Evolutionary conservation across 2,329 filamentous ascomycete species (phyloP), one percentile per base, ranked within the genome.

Genomic region (Sarocladium strictum): DNA sequence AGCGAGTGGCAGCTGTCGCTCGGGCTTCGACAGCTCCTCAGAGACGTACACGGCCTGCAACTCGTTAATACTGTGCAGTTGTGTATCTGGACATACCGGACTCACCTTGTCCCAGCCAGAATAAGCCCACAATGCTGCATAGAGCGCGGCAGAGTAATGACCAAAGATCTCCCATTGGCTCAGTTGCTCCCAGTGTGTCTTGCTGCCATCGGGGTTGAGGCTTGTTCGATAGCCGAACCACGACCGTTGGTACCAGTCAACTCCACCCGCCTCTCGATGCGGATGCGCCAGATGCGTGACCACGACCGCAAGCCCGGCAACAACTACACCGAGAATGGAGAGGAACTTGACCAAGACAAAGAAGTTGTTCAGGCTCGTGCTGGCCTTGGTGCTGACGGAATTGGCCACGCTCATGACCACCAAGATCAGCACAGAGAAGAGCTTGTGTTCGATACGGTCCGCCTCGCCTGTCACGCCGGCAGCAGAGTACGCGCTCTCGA

Each of bases 41-140:
- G 77, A 75, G 47, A 83, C 70, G 59, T 82, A 83, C 52, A 81
- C 76, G 3, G 78, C 79, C 77, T 78, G 4, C 5, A 35, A 5
- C 11, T 21, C 3, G 33, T 53, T 19, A 53, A 33, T 40, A 21
- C 21, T 3, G 3, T n/a, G 23, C 2, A 3, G n/a, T 33, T 17
- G 12, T 9, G 10, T 38, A 5, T 26, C 4, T 33, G 17, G 6
- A 10, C 5, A 37, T 5, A 9, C 35, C 12, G 23, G 23, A 52
- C 73, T 68, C 37, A 80, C 80, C 69, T 85, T 85, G 54, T 86
- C 83, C 83, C 83, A 86, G 0, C 83, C 83, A 0, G 79, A 83
- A 56, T 85, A 86, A 0, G 80, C 83, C 83, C 82, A 86, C 0
- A 86, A 63, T 0, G 80, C 81, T 0, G 77, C 83, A 59, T 85